Percentiles rank a stretch among this genome's conserved stretches.
Conservation (phyloP, 805 yeast genomes). For the Lipomyces anomalus region DNA sequence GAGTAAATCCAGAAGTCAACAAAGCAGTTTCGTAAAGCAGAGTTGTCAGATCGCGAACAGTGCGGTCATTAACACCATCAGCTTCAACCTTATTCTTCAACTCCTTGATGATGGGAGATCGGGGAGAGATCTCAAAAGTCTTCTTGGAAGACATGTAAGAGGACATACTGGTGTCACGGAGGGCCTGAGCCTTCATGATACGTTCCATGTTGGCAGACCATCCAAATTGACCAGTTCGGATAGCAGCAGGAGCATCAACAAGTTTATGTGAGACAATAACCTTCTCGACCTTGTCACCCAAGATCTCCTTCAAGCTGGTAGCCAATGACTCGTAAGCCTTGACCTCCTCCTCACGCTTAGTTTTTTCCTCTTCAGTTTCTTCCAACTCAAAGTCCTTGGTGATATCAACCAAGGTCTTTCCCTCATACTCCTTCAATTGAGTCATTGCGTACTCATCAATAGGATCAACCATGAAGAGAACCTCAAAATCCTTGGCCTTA, state of each 20-base stretch:
- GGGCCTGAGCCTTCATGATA: slow-evolving; percentile 99
- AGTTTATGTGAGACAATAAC: slow-evolving; percentile 97
- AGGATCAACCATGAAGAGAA: slow-evolving; percentile 95
- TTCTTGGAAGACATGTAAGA: slow-evolving; percentile 99
- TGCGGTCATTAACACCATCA: slow-evolving; percentile 97
- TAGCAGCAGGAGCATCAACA: slow-evolving; percentile 99
- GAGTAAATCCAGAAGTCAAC: slow-evolving; percentile 96
- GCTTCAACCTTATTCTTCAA: slow-evolving; percentile 93
- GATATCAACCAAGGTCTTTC: slow-evolving; percentile 97
- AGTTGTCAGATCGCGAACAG: slow-evolving; percentile 95
- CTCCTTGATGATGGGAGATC: slow-evolving; percentile 90
- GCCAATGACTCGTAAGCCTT: slow-evolving; percentile 91
- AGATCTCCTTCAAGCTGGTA: slow-evolving; percentile 90
- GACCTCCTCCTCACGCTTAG: slow-evolving; percentile 84
- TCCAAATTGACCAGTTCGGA: slow-evolving; percentile 99
- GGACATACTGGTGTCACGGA: slow-evolving; percentile 97
- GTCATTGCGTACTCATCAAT: slow-evolving; percentile 99
- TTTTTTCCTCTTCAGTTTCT: slow-evolving; percentile 98
- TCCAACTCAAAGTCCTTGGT: slow-evolving; percentile 96
- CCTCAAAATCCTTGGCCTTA: slow-evolving; percentile 98
- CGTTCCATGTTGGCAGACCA: slow-evolving; percentile 99
- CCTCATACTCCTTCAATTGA: slow-evolving; percentile 98
- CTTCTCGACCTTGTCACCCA: slow-evolving; percentile 98
- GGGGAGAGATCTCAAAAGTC: slow-evolving; percentile 98
- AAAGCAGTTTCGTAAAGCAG: slow-evolving; percentile 96